Evolutionary conservation across 495 filamentous ascomycete genomes (phyloP), one percentile per base, ranked within the genome.

Genomic region (Penicillium lagena): DNA sequence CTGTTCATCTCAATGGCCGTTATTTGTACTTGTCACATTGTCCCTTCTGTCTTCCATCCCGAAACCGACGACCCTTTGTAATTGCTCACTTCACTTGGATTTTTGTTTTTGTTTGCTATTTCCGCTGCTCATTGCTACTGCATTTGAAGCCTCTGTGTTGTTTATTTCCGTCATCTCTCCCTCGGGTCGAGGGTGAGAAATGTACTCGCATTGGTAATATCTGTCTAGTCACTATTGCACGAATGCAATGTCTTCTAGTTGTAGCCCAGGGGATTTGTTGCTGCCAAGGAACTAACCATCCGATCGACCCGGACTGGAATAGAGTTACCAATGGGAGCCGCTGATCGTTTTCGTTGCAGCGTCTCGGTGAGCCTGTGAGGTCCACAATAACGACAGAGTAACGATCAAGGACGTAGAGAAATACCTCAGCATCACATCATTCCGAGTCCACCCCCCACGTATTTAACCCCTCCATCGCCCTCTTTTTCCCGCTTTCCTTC

Each of bases 401-500:
- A 22, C 22, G 22, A 22, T 6, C 2, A 22, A 22, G 22, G 3
- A 17, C 17, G 17, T 4, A 17, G 17, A 4, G 17, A 17, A 17
- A 17, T 17, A 1, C 1, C 17, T 33, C 31, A 34, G 6, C 32
- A 34, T 34, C 10, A 34, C 22, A 22, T 22, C 22, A 22, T 22
- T 22, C 22, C 22, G 22, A 22, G 3, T 34, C 10, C 32, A 10
- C 32, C 50, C 44, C 44, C 50, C 50, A 45, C 46, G 22, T 59
- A 59, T 56, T 59, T 55, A 39, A 50, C 47, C 43, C 49, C 50
- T 62, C 47, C 39, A 40, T 42, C 35, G 22, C 7, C 29, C 31
- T 36, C 43, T 35, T 40, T 35, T 22, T 39, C 15, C 29, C 35
- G 34, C 28, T 45, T 41, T 10, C n/a, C 47, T 35, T n/a, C 35